Base-by-base conservation (phyloP, 257 asterid genomes). In the Fraxinus pennsylvanica region DNA sequence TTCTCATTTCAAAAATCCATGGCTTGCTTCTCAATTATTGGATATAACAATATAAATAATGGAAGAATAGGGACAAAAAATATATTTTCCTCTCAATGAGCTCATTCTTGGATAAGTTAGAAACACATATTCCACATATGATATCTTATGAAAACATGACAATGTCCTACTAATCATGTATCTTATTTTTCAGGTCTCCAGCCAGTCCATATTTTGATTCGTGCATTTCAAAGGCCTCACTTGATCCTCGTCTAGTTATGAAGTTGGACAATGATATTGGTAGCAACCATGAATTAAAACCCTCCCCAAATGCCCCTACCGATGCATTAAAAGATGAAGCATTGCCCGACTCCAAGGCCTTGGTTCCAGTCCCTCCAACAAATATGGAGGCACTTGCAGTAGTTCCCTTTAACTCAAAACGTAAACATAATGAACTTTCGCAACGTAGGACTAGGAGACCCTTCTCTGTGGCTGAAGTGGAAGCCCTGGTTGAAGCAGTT, bases 381-480 rank as follows among this genome's bases (percentile, higher is more conserved):
- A 82, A 84, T 71, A 84, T 67, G n/a, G 99, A 89, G 68, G 76
- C 92, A 7, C 96, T 90, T 81, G 83, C 93, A 2, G 84, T 80
- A 27, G 86, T 87, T 75, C 95, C 97, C 0, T 4, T 82, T 79
- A 88, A 81, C 86, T 84, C 85, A 19, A 96, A 90, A 84, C 68
- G 82, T 22, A 89, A 91, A 78, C 96, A 86, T 9, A 79, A 74
- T 75, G 99, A 96, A 78, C 76, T 80, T 79, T 88, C 99, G 0
- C 99, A 92, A 81, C 94, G 98, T 45, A 92, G 99, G 83, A 85
- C 85, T 52, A 89, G 99, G 89, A 87, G 98, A 78, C 99, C 99
- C 0, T 96, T 96, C 85, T 88, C 99, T 13, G 97, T 93, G 17
- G 35, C 82, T 8, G 99, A 96, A 88, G 99, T 93, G 6, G 99